Percentiles rank a stretch among this genome's conserved stretches.
Conservation (phyloP, 2,329 filamentous ascomycete genomes). For the Colletotrichum tanaceti region DNA sequence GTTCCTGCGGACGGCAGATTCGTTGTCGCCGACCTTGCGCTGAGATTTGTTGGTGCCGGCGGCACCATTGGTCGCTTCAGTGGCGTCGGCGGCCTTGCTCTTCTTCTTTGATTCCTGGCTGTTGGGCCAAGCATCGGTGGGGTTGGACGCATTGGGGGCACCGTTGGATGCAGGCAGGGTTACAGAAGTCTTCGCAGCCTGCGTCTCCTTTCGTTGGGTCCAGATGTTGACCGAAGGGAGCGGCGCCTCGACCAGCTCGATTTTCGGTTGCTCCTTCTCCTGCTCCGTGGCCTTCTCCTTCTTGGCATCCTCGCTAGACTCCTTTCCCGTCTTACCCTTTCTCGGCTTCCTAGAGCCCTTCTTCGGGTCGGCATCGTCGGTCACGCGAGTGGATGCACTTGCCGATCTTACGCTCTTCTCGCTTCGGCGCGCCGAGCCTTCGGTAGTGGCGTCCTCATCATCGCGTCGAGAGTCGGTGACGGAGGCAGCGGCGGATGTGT, state of each 20-base stretch:
- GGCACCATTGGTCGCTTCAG: constrained; percentile 43
- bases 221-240: constrained; percentile 89
- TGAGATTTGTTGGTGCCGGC: constrained; percentile 56
- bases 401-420: constrained; percentile 67
- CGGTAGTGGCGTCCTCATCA: constrained; percentile 53
- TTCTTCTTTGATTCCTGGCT: constrained; percentile 62
- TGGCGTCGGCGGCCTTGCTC: constrained; percentile 43
- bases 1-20: constrained; percentile 54
- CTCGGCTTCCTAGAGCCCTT: constrained; percentile 61
- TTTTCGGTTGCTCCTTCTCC: constrained; percentile 68
- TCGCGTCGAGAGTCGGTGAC: constrained; percentile 53
- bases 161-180: constrained; percentile 50
- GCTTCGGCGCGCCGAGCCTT: constrained; percentile 55
- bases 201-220: constrained; percentile 79
- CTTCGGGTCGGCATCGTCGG: constrained; percentile 75
- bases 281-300: constrained; percentile 71
- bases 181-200: constrained; percentile 60
- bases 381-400: constrained; percentile 73
- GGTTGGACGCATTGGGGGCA: constrained; percentile 41
- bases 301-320: constrained; percentile 54
- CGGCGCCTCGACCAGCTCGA: constrained; percentile 82
- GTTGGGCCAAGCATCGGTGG: constrained; percentile 46
- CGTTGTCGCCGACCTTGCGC: constrained; percentile 58
- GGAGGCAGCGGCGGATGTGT: constrained; percentile 51
- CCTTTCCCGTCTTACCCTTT: constrained; percentile 71